A percentile compares a stretch with the other conserved stretches of the same genome.
Evolutionary conservation across 129 eudicot species (phyloP).

Genomic region (Logfia minima): DNA sequence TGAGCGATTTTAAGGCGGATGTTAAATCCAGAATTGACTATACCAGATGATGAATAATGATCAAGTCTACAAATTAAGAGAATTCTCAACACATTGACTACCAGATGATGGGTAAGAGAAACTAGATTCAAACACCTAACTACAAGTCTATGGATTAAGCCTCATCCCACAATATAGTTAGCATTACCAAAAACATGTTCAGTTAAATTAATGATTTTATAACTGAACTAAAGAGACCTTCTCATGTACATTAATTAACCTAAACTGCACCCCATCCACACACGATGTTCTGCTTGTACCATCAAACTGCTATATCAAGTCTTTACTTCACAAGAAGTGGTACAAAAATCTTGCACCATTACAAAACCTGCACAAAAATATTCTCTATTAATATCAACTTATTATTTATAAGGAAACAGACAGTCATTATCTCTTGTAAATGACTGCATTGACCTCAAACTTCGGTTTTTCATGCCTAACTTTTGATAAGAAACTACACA

Average conservation of each 20-base stretch:
- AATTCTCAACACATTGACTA: not conserved
- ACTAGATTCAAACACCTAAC: not conserved
- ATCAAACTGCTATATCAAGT: not conserved
- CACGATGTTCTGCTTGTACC: not conserved
- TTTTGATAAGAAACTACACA: constrained; percentile 2
- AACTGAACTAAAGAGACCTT: not conserved
- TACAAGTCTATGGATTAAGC: not conserved
- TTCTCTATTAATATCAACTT: not conserved
- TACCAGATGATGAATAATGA: not conserved
- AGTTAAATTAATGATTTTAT: not conserved
- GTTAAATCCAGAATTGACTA: too few relatives aligned
- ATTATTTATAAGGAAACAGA: not conserved
- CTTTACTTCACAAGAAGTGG: not conserved
- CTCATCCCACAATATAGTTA: not conserved
- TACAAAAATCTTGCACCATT: not conserved
- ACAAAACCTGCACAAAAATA: constrained; percentile 23
- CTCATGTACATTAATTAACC: not conserved
- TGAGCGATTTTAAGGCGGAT: too few relatives aligned
- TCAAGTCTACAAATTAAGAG: not conserved
- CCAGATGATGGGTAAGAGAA: not conserved
- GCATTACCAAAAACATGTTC: not conserved
- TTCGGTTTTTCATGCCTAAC: not conserved
- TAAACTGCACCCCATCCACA: not conserved
- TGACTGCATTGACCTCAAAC: not conserved
- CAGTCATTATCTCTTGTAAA: not conserved